Conservation (phyloP, 495 filamentous ascomycete genomes). For the Tuber magnatum region DNA sequence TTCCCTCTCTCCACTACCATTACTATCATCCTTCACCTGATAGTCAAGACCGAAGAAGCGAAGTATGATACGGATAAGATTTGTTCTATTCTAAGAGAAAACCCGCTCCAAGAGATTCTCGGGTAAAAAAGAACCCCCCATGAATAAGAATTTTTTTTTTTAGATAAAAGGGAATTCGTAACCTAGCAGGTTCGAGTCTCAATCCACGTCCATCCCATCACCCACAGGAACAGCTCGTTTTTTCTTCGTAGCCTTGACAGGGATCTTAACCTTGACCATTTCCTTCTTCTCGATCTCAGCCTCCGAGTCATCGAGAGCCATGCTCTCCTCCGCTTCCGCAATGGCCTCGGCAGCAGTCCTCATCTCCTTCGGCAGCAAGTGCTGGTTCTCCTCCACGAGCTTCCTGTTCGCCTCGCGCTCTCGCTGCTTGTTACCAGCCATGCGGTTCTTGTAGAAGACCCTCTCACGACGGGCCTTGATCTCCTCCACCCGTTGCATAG, state of each 20-base stretch:
- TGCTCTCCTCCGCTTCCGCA: constrained; percentile 45
- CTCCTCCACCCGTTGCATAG: constrained; percentile 86
- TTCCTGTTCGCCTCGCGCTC: constrained; percentile 71
- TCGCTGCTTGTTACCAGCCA: constrained; percentile 78
- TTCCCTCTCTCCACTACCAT: background rate
- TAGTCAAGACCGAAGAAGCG: too few relatives aligned
- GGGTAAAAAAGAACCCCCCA: background rate
- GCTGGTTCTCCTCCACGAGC: constrained; percentile 84
- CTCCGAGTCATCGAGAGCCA: constrained; percentile 31
- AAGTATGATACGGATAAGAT: background rate
- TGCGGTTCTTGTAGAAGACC: constrained; percentile 82
- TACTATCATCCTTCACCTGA: too few relatives aligned
- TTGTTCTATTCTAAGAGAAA: background rate
- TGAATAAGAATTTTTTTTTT: too few relatives aligned
- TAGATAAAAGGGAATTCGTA: background rate
- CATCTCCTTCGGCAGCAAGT: constrained; percentile 64
- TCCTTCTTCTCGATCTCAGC: constrained; percentile 26
- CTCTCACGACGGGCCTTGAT: constrained; percentile 76
- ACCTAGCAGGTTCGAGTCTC: background rate
- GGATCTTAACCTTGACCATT: constrained; percentile 26
- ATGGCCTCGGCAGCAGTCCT: constrained; percentile 52
- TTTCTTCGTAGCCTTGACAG: constrained; percentile 31
- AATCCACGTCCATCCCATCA: constrained; percentile 40
- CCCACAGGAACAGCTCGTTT: constrained; percentile 21
- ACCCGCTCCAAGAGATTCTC: background rate